A percentile compares a stretch with the other conserved stretches of the same genome.
Evolutionary conservation across 2,329 filamentous ascomycete species (phyloP).

Genomic region (Nemania abortiva): DNA sequence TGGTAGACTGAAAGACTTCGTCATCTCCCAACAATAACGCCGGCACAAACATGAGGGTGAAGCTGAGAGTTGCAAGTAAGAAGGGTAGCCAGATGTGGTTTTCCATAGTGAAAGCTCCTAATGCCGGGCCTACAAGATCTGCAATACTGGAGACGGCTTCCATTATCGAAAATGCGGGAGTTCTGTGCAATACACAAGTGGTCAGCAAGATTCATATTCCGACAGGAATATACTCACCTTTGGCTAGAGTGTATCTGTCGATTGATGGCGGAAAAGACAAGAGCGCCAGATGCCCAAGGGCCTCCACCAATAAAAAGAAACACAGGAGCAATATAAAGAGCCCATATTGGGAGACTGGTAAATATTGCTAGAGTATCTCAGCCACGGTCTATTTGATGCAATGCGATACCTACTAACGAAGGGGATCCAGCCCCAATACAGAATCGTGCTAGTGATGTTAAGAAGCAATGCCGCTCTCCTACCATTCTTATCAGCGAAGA

Average conservation of each 20-base stretch:
- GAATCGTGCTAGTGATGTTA: slow-evolving; percentile 29
- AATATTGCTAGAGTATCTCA: slow-evolving; percentile 25
- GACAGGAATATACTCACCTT: slow-evolving; percentile 6
- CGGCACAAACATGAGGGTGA: slow-evolving; percentile 29
- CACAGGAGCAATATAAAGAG: slow-evolving; percentile 23
- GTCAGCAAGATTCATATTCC: not conserved
- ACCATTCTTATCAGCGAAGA: slow-evolving; percentile 27
- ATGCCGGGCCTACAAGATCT: slow-evolving; percentile 27
- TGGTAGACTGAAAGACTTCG: not conserved
- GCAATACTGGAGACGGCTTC: slow-evolving; percentile 30
- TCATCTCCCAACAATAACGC: slow-evolving; percentile 17
- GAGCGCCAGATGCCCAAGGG: slow-evolving; percentile 34
- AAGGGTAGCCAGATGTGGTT: slow-evolving; percentile 28
- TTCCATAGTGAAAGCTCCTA: slow-evolving; percentile 31
- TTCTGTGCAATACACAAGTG: slow-evolving; percentile 7
- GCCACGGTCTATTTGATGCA: not conserved
- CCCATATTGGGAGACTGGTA: slow-evolving; percentile 6
- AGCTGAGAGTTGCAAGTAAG: slow-evolving; percentile 22
- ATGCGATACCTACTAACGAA: slow-evolving; percentile 19
- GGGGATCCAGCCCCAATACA: slow-evolving; percentile 34
- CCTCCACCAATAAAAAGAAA: slow-evolving; percentile 31
- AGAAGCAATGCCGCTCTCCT: slow-evolving; percentile 19
- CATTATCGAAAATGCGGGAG: slow-evolving; percentile 33
- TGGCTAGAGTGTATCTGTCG: slow-evolving; percentile 14
- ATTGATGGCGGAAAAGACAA: slow-evolving; percentile 30